Evolutionary conservation across 108 stramenopile genomes (phyloP).

Genomic region (Aureococcus anophagefferens): DNA sequence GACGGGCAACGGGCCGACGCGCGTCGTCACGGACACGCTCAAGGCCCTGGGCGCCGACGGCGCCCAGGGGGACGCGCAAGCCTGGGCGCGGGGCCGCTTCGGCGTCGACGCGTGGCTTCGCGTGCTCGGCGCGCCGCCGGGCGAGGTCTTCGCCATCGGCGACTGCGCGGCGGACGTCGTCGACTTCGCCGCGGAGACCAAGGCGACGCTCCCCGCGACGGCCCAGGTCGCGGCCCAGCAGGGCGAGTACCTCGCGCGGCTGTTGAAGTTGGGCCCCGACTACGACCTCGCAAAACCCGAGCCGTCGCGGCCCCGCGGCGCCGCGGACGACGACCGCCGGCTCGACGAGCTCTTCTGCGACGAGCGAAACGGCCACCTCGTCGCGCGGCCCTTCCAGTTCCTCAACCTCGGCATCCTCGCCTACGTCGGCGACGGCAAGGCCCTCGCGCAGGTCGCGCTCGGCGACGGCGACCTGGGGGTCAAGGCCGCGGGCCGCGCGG

Average conservation of each 20-base stretch:
- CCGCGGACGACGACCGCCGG: background rate
- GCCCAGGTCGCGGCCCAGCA: slow-evolving; percentile 88
- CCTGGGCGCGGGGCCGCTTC: slow-evolving; percentile 65
- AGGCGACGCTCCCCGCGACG: slow-evolving; percentile 65
- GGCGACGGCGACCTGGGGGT: slow-evolving; percentile 1
- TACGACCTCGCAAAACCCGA: background rate
- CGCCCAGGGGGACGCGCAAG: slow-evolving; percentile 50
- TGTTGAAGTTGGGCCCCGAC: slow-evolving; percentile 35
- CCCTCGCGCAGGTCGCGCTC: slow-evolving; percentile 29
- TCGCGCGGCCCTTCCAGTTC: slow-evolving; percentile 83
- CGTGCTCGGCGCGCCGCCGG: slow-evolving; percentile 58
- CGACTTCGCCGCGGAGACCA: too few relatives aligned
- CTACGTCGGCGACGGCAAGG: slow-evolving; percentile 76
- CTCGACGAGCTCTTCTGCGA: too few relatives aligned
- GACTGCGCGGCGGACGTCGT: slow-evolving; percentile 64
- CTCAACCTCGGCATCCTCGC: slow-evolving; percentile 85
- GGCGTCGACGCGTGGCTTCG: slow-evolving; percentile 82
- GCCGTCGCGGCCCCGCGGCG: background rate
- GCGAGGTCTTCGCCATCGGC: slow-evolving; percentile 70
- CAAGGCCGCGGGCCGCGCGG: slow-evolving; percentile 46
- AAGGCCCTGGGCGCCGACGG: slow-evolving; percentile 19
- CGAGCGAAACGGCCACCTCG: background rate
- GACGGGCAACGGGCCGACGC: slow-evolving; percentile 84
- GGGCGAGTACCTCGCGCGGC: slow-evolving; percentile 70
- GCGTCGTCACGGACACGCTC: slow-evolving; percentile 58